phyloP scores from a whole-genome alignment of 306 rosid genomes.

The Pyrus communis region DNA sequence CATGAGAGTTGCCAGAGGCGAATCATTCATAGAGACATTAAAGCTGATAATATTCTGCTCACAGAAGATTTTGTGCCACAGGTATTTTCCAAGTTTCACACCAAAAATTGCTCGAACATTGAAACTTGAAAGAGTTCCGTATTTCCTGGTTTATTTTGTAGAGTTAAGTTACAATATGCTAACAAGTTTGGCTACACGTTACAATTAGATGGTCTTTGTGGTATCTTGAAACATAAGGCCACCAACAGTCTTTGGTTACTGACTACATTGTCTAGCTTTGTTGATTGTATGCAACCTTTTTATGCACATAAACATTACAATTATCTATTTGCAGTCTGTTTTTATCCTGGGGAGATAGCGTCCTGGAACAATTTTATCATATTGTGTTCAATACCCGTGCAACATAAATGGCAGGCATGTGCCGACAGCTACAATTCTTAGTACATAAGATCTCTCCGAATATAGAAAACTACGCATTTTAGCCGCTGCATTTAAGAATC shows the following conservation, averaged over 20 bases:
- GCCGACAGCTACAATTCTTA: neutral
- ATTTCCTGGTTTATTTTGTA: neutral
- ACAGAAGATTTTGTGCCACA: conserved; percentile 68
- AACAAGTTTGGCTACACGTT: neutral
- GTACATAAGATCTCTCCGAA: neutral
- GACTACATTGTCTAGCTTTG: neutral
- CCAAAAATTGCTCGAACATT: neutral
- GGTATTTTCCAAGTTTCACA: conserved; percentile 30
- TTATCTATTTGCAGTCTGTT: too few species aligned
- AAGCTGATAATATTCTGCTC: conserved; percentile 69
- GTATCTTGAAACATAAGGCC: neutral
- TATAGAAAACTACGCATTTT: neutral
- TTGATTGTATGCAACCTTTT: neutral
- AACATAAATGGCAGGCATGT: neutral
- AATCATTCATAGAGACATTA: conserved; percentile 80
- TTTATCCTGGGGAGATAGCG: neutral
- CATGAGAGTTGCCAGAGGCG: conserved; percentile 65
- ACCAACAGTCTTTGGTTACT: neutral
- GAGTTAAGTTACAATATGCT: neutral
- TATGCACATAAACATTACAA: neutral
- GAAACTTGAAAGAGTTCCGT: neutral
- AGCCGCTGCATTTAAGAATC: neutral
- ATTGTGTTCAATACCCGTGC: neutral
- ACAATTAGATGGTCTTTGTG: neutral
- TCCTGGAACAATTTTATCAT: neutral